Evolutionary conservation across 106 monocot species (phyloP).

Genomic region (Iris macrosiphon): DNA sequence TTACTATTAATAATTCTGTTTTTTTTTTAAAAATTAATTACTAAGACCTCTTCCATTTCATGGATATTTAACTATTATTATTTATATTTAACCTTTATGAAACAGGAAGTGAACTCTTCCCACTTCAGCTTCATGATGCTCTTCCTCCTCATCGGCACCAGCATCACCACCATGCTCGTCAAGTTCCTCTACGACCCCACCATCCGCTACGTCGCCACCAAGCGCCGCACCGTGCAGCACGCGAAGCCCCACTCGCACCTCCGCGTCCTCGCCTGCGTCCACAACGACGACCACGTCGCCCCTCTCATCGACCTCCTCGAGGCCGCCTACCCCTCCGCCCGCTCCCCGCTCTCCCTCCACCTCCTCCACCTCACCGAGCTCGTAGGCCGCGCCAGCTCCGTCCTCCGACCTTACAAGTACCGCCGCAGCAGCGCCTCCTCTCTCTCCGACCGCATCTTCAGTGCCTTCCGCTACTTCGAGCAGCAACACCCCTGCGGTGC

Average conservation of each 20-base stretch:
- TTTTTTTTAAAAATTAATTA: too few species aligned
- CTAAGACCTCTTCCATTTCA: too few species aligned
- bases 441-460: conserved; percentile 37
- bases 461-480: conserved; percentile 44
- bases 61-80: too few species aligned
- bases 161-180: conserved; percentile 23
- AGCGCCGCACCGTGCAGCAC: conserved; percentile 32
- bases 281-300: conserved; percentile 39
- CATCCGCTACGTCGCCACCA: conserved; percentile 12
- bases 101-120: conserved; percentile 18
- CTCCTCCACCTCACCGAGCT: conserved; percentile 47
- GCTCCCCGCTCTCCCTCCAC: conserved; percentile 31
- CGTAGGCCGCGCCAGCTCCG: conserved; percentile 29
- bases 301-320: conserved; percentile 45
- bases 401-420: conserved; percentile 30
- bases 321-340: conserved; percentile 8
- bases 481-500: conserved; percentile 10
- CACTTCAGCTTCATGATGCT: conserved; percentile 24
- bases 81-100: too few species aligned
- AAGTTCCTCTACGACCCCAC: conserved; percentile 47
- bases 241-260: conserved; percentile 31
- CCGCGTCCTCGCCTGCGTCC: conserved; percentile 44
- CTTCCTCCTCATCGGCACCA: conserved; percentile 19
- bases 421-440: background rate
- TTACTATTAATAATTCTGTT: too few species aligned